phyloP scores from a whole-genome alignment of 805 yeast species.

The Candida verbasci region DNA sequence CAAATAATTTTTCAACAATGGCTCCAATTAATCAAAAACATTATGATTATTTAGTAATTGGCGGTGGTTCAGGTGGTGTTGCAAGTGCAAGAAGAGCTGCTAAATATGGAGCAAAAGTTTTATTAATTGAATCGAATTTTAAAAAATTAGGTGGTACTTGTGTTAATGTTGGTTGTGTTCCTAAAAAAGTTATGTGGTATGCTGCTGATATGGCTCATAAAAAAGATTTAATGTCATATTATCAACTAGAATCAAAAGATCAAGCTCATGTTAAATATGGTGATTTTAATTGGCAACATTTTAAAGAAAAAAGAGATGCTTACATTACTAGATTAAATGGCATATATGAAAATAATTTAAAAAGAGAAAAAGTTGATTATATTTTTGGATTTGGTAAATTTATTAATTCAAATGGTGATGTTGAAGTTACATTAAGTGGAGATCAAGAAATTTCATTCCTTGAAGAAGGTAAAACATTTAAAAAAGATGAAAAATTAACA shows the following conservation, averaged over 20 bases:
- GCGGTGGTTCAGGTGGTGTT: slow-evolving; percentile 99
- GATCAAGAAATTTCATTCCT: slow-evolving; percentile 37
- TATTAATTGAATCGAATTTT: slow-evolving; percentile 72
- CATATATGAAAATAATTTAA: slow-evolving; percentile 82
- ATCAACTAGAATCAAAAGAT: slow-evolving; percentile 64
- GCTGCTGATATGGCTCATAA: slow-evolving; percentile 86
- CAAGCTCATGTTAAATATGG: slow-evolving; percentile 44
- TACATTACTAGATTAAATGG: slow-evolving; percentile 85
- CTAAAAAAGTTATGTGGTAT: slow-evolving; percentile 98
- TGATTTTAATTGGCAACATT: slow-evolving; percentile 73
- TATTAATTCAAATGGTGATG: slow-evolving; percentile 55
- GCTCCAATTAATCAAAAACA: slow-evolving; percentile 53
- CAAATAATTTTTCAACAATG: slow-evolving; percentile 33
- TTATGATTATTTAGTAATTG: slow-evolving; percentile 90
- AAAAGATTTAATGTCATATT: slow-evolving; percentile 69
- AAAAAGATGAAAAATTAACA: slow-evolving; percentile 50
- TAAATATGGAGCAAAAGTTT: slow-evolving; percentile 81
- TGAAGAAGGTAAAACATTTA: slow-evolving; percentile 20
- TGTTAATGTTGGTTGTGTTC: slow-evolving; percentile 99
- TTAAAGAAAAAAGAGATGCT: slow-evolving; percentile 89
- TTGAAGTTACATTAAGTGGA: slow-evolving; percentile 60
- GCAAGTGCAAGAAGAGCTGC: slow-evolving; percentile 99
- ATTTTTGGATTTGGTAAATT: slow-evolving; percentile 85
- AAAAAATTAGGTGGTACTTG: slow-evolving; percentile 89
- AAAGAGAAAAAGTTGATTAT: slow-evolving; percentile 84